Evolutionary conservation across 2,329 filamentous ascomycete genomes (phyloP).

Genomic region (Claviceps arundinis): DNA sequence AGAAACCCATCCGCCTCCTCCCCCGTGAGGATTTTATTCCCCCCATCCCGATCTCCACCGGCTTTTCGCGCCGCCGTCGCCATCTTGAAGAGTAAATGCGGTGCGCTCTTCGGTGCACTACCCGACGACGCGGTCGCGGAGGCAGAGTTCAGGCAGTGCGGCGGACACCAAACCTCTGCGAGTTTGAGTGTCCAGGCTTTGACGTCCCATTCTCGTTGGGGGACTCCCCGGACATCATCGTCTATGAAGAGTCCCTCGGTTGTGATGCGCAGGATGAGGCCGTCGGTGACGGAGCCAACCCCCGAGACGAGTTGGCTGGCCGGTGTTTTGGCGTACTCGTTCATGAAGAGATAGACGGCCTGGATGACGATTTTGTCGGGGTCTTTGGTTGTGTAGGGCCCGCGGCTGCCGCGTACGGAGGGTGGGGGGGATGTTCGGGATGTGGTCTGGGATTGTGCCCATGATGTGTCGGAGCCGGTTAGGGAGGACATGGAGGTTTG

Average conservation of each 20-base stretch:
- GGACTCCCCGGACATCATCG: constrained; percentile 79
- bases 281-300: constrained; percentile 77
- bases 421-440: constrained; percentile 72
- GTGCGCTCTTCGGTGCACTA: constrained; percentile 21
- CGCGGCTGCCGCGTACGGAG: constrained; percentile 57
- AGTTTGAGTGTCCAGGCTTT: constrained; percentile 95
- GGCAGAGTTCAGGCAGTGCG: constrained; percentile 39
- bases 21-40: constrained; percentile 37
- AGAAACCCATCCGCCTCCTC: constrained; percentile 57
- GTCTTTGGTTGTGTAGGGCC: constrained; percentile 75
- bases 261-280: constrained; percentile 79
- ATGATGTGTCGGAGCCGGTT: constrained; percentile 68
- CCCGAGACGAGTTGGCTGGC: constrained; percentile 80
- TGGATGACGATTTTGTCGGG: constrained; percentile 94
- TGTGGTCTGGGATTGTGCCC: constrained; percentile 73
- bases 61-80: constrained; percentile 32
- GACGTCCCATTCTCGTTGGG: constrained; percentile 97
- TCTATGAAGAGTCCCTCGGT: constrained; percentile 95
- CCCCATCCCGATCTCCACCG: constrained; percentile 27
- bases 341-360: constrained; percentile 86
- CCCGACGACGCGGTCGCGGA: constrained; percentile 24
- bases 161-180: constrained; percentile 75
- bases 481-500: constrained; percentile 56
- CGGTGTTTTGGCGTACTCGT: constrained; percentile 76
- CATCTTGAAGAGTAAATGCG: constrained; percentile 34